Evolutionary conservation across 768 basidiomycete genomes (phyloP).

Genomic region (Crucibulum laeve): DNA sequence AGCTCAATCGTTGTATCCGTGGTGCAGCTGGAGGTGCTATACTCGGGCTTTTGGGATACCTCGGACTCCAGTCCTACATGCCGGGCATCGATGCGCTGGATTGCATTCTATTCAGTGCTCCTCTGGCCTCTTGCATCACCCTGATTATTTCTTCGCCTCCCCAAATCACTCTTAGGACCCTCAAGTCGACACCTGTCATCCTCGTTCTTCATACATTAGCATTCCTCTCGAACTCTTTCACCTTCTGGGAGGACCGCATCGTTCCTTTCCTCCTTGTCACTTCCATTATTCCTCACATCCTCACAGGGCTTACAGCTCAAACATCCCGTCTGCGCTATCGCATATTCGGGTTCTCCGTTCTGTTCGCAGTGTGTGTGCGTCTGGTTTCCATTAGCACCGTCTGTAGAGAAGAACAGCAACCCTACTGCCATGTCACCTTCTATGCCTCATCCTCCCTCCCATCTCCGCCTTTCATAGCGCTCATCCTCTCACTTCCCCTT

Average conservation of each 20-base stretch:
- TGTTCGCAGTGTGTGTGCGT: constrained; percentile 67
- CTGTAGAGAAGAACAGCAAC: constrained; percentile 93
- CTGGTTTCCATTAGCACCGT: constrained; percentile 80
- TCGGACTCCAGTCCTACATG: constrained; percentile 25
- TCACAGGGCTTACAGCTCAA: constrained; percentile 65
- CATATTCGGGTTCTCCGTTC: constrained; percentile 65
- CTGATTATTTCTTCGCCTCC: constrained; percentile 39
- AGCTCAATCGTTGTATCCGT: constrained; percentile 24
- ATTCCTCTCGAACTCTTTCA: constrained; percentile 93
- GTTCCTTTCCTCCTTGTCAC: constrained; percentile 70
- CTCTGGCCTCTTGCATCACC: constrained; percentile 40
- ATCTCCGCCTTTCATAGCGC: constrained; percentile 54
- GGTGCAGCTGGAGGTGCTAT: constrained; percentile 34
- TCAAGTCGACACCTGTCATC: constrained; percentile 35
- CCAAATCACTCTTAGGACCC: constrained; percentile 20
- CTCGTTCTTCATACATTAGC: constrained; percentile 66
- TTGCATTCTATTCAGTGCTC: constrained; percentile 42
- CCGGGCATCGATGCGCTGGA: constrained; percentile 51
- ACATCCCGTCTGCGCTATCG: constrained; percentile 65
- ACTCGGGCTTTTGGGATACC: constrained; percentile 26
- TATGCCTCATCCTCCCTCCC: constrained; percentile 71
- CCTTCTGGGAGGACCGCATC: constrained; percentile 94
- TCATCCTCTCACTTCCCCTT: constrained; percentile 52
- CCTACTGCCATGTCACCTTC: constrained; percentile 87
- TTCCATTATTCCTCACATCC: constrained; percentile 55